Base-by-base conservation (phyloP, 306 rosid genomes). In the Prosopis cineraria region DNA sequence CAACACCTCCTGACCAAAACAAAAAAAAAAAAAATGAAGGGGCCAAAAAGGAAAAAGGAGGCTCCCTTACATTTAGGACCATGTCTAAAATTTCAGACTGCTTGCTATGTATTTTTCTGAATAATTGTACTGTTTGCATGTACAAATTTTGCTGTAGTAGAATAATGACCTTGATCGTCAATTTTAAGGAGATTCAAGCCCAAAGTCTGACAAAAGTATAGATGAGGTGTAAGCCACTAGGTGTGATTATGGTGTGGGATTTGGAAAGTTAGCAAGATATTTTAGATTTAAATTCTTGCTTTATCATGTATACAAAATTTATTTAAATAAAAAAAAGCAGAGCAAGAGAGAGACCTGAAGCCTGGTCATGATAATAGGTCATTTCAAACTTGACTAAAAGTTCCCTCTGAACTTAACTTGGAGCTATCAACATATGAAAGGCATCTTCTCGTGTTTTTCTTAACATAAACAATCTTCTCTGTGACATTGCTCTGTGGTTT, bases 91-190 rank as follows among this genome's bases (percentile, higher is more conserved):
- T 31, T 63, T 25, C 22, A 50, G 68, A 79, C 12, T 34, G 24
- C 60, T 75, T 70, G 53, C 53, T 31, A 16, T 25, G 55, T 40
- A 50, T 43, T 30, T 69, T 6, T 58, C 19, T 78, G 74, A 39
- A 72, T 6, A 58, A 19, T 5, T 70, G 41, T 48, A 40, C 13
- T 73, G 14, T 41, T 25, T 69, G 72, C 22, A 10, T 41, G n/a
- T 73, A 40, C 50, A 65, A 53, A 31, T 7, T 66, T 40, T 40
- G 25, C 45, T 64, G 59, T 58, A 37, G 63, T 79, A 39, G 29
- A 9, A 29, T 7, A 39, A 50, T 41, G 64, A 20, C 7, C 22
- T 30, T 56, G 33, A 62, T 62, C 31, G 19, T 62, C 24, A 62
- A 16, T 16, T 62, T 31, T 62, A 62, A 30, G 20, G 40, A 5